Evolutionary conservation across 768 basidiomycete species (phyloP), one percentile per base, ranked within the genome.

Genomic region (Peribolospora baueri): DNA sequence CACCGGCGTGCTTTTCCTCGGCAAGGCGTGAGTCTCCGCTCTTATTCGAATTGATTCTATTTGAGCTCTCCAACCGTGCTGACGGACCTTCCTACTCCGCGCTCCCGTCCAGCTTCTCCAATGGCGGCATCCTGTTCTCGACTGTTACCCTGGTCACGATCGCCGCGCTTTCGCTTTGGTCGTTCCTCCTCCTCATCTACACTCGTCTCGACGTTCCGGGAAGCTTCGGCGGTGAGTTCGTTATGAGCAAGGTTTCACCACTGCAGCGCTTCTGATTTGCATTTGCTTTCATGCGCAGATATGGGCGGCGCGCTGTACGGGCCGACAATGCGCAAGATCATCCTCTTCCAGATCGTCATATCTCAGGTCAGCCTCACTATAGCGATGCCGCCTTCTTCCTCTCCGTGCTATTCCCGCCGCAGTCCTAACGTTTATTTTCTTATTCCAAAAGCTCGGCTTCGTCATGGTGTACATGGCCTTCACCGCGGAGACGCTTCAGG

Each of bases 61-160:
- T 61, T 39, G 41, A 46, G 45, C 9, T 40, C 9, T 5, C 53
- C 46, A 14, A 38, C 37, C 5, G 40, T 55, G 46, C 37, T 51
- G 50, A 58, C 36, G 3, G 40, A 4, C n/a, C 4, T 11, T 5
- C 36, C 41, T 41, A 9, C 25, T 25, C 42, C 2, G 7, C 45
- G 6, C 7, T 42, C 39, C n/a, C 51, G 1, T 7, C 2, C 54
- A 88, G 86, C 52, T 98, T 98, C 71, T 80, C 78, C 71, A 98
- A 97, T 58, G 93, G 93, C 54, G 90, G 91, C 7, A 72, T 97
- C 51, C 68, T 95, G 42, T 98, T 98, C 69, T 95, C 90, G 5
- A 59, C 75, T 41, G 54, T 86, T 55, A 75, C 80, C 2, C 78
- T 97, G 61, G 68, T 79, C 5, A 73, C 77, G 65, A 85, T 97